Evolutionary conservation across 305 asterid genomes (phyloP), one percentile per base, ranked within the genome.

Genomic region (Andrographis paniculata): DNA sequence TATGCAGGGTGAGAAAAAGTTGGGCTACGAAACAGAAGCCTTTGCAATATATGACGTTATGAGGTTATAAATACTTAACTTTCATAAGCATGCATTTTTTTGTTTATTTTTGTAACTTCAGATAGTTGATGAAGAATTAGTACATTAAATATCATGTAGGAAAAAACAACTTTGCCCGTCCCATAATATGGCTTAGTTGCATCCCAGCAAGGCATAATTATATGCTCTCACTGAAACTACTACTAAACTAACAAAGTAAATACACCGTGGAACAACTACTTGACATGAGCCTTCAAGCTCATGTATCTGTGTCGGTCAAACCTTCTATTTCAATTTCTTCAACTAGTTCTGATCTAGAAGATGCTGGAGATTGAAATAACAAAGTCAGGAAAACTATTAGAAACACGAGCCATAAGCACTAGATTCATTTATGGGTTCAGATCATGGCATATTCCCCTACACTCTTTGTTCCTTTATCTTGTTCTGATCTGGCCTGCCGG

Each of bases 21-120:
- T 80, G 79, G 95, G 96, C 52, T 87, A 86, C 52, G 99, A 91
- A 69, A 78, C 93, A 0, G 99, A 83, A 66, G 95, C 99, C 59
- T 77, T 86, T 67, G 96, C 94, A 54, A 60, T 87, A 59, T 87
- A 91, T 70, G 99, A 91, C 67, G 77, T 75, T 55, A 91, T 91
- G 96, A 70, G 83, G 99, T 88, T 58, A 62, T 53, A 40, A 38
- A 55, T 55, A 39, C 47, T 41, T 50, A 21, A 20, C 58, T 45
- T 47, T 50, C 37, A 14, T 50, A 39, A 20, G 3, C 15, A 51
- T 45, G 52, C 45, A 40, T 38, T 35, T 2, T 46, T 22, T 24
- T 20, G 15, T 39, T 36, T 53, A 52, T 47, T 55, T 51, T 36
- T 30, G 9, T 52, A 53, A 14, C 12, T 13, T 17, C 3, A 5